Conservation (phyloP, 2,329 filamentous ascomycete genomes). For the Monosporascus sp. region DNA sequence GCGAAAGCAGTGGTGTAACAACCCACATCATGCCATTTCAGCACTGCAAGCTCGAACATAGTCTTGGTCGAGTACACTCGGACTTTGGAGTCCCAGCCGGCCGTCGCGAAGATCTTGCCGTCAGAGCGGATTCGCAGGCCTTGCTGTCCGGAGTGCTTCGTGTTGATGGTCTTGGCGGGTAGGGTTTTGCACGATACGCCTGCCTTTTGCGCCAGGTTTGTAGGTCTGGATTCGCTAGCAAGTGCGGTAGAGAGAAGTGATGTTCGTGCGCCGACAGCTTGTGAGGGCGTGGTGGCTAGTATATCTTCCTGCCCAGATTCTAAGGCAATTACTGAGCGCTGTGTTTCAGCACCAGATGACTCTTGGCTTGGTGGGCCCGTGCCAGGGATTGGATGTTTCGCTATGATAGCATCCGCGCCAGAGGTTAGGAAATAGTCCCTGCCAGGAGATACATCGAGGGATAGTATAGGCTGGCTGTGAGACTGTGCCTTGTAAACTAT, state of each 20-base stretch:
- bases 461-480: conserved; percentile 78
- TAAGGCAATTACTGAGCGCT: no score
- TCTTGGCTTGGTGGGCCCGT: conserved; percentile 12
- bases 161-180: conserved; percentile 61
- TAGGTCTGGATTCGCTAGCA: conserved; percentile 11
- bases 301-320: conserved; percentile 1
- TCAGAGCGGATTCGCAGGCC: conserved; percentile 72
- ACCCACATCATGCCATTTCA: conserved; percentile 91
- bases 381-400: conserved; percentile 63
- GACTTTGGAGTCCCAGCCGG: conserved; percentile 82
- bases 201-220: conserved; percentile 5
- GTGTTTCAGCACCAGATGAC: conserved; percentile 1
- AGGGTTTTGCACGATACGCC: conserved; percentile 26
- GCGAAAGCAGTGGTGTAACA: conserved; percentile 79
- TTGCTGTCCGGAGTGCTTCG: conserved; percentile 89
- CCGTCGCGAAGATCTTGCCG: conserved; percentile 78
- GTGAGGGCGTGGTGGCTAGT: background rate
- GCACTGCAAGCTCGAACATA: conserved; percentile 80
- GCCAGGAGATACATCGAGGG: conserved; percentile 51
- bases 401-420: conserved; percentile 72
- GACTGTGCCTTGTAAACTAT: conserved; percentile 58
- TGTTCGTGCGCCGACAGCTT: background rate
- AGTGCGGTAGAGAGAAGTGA: conserved; percentile 27
- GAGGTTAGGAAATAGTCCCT: conserved; percentile 68
- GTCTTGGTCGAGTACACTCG: conserved; percentile 77